phyloP scores from a whole-genome alignment of 305 asterid genomes.

The Coffea humblotiana region DNA sequence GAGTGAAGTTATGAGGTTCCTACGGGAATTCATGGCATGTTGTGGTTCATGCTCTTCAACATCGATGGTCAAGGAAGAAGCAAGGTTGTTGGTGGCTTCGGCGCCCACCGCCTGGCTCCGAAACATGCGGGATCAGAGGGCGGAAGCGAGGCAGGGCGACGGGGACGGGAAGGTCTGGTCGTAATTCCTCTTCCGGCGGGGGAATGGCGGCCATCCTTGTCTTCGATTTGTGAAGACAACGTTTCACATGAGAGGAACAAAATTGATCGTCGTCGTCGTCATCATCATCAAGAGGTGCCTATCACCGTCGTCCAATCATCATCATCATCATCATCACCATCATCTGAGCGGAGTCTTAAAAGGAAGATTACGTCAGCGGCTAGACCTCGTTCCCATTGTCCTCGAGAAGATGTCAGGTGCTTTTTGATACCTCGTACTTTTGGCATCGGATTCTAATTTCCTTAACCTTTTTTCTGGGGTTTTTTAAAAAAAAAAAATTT shows the following conservation, averaged over 20 bases:
- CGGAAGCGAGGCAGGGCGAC: conserved; percentile 38
- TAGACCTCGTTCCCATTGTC: conserved; percentile 31
- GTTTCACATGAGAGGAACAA: conserved; percentile 29
- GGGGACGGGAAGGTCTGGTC: conserved; percentile 7
- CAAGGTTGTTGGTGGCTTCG: conserved; percentile 30
- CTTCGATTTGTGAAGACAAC: conserved; percentile 64
- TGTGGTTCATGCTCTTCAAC: conserved; percentile 35
- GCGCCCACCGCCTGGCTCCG: conserved; percentile 23
- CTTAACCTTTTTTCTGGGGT: not conserved
- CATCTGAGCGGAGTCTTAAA: conserved; percentile 14
- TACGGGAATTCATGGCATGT: conserved; percentile 47
- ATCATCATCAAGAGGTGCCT: not conserved
- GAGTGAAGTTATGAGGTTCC: conserved; percentile 40
- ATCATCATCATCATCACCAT: conserved; percentile 23
- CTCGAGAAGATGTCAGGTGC: conserved; percentile 34
- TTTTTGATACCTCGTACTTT: too few species aligned
- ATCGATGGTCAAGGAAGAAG: conserved; percentile 38
- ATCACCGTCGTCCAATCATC: conserved; percentile 18
- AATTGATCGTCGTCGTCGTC: conserved; percentile 5
- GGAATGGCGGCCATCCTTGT: conserved; percentile 68
- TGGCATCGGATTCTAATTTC: not conserved
- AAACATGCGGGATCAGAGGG: conserved; percentile 4
- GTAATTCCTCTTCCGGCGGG: not conserved
- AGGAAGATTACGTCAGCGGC: conserved; percentile 21
- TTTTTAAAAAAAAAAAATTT: not conserved